phyloP scores from a whole-genome alignment of 2,329 filamentous ascomycete species.

The Fusarium agapanthi region DNA sequence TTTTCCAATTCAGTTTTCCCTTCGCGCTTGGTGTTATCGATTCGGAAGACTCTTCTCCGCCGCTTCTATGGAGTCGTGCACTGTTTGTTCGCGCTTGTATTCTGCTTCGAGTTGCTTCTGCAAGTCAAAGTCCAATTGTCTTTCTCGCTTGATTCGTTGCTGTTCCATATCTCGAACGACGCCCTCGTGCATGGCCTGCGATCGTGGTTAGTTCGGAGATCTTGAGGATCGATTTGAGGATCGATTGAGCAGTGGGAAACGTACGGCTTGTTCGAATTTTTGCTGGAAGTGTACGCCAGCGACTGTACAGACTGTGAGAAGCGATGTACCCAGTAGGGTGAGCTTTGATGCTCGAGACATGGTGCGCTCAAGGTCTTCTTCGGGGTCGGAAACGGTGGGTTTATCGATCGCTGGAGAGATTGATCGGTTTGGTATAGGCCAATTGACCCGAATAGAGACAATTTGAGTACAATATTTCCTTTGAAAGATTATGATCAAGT shows the following conservation, averaged over 20 bases:
- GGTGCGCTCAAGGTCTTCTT: neutral
- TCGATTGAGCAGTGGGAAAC: slow-evolving; percentile 42
- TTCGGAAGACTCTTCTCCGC: slow-evolving; percentile 35
- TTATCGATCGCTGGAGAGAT: neutral
- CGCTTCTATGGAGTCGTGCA: slow-evolving; percentile 57
- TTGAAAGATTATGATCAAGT: slow-evolving; percentile 12
- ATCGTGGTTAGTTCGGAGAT: slow-evolving; percentile 9
- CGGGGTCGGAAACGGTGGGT: neutral
- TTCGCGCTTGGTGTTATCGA: slow-evolving; percentile 30
- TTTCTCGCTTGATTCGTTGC: slow-evolving; percentile 87
- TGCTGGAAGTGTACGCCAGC: slow-evolving; percentile 91
- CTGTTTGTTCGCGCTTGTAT: slow-evolving; percentile 87
- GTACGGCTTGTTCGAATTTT: slow-evolving; percentile 80
- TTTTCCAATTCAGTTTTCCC: neutral
- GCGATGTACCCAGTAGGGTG: slow-evolving; percentile 80
- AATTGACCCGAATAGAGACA: neutral
- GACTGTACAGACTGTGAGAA: slow-evolving; percentile 80
- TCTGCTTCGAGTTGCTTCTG: slow-evolving; percentile 86
- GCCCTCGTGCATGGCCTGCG: slow-evolving; percentile 91
- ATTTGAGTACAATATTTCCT: neutral
- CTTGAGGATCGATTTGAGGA: neutral
- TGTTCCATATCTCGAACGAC: slow-evolving; percentile 96
- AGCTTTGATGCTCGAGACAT: slow-evolving; percentile 95
- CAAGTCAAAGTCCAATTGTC: slow-evolving; percentile 94
- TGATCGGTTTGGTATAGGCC: neutral